Percentiles rank a stretch among this genome's conserved stretches.
Evolutionary conservation across 352 stramenopile genomes (phyloP).

Genomic region (Thraustotheca clavata): DNA sequence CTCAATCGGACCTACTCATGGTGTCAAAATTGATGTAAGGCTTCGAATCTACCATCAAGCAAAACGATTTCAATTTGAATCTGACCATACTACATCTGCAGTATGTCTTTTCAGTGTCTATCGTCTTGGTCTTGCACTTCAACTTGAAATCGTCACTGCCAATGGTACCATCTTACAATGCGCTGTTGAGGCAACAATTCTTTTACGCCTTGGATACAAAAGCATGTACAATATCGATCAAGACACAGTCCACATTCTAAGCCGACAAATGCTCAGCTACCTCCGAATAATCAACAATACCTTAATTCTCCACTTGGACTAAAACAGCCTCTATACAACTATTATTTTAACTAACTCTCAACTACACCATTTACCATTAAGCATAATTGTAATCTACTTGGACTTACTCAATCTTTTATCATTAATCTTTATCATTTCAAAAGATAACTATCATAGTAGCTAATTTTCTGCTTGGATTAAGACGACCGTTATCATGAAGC

Average conservation of each 20-base stretch:
- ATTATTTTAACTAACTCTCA: no score
- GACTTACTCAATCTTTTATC: no score
- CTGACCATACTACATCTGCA: background rate
- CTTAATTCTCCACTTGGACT: background rate
- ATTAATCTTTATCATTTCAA: no score
- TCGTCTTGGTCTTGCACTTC: background rate
- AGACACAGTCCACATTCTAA: constrained; percentile 9
- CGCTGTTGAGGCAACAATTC: background rate
- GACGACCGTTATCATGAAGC: no score
- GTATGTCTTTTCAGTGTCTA: background rate
- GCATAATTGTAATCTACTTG: no score
- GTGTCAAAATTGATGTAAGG: constrained; percentile 1
- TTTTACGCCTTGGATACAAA: constrained; percentile 2
- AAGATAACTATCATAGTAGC: no score
- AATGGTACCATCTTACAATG: background rate
- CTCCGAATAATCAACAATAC: background rate
- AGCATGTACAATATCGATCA: background rate
- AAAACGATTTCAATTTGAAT: background rate
- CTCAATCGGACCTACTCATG: background rate
- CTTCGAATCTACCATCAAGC: constrained; percentile 3
- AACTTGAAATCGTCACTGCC: constrained; percentile 11
- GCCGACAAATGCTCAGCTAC: constrained; percentile 19
- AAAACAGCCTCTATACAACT: background rate
- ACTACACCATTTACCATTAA: no score
- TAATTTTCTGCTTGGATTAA: no score